Percentiles rank a stretch among this genome's conserved stretches.
Conservation (phyloP, 75 land plant genomes). For the Gnetum montanum region DNA sequence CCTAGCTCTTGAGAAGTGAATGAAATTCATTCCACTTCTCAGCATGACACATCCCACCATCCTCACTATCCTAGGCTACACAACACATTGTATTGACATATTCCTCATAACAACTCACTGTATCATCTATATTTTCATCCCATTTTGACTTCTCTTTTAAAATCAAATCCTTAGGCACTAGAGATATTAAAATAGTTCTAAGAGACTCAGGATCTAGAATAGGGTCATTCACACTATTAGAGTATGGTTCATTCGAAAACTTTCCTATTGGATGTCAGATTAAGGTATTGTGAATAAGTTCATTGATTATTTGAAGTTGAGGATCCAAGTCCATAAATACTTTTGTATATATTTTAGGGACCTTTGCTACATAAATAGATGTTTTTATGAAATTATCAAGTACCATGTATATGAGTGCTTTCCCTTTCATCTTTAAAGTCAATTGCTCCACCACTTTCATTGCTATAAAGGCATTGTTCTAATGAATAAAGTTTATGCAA, state of each 20-base stretch:
- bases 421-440: not conserved
- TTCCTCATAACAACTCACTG: not conserved
- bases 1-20: not conserved
- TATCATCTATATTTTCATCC: not conserved
- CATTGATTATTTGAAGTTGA: not conserved
- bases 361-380: not conserved
- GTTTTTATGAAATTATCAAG: not conserved
- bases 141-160: not conserved
- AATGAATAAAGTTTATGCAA: not conserved
- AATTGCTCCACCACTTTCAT: not conserved
- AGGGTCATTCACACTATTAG: not conserved
- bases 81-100: not conserved
- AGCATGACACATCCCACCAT: not conserved
- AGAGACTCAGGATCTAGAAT: not conserved
- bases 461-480: not conserved
- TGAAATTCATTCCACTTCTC: constrained; percentile 5
- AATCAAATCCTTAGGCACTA: not conserved
- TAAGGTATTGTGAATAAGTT: not conserved
- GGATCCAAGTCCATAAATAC: not conserved
- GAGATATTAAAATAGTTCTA: not conserved
- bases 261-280: not conserved
- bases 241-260: too few species aligned
- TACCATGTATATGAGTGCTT: not conserved
- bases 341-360: not conserved
- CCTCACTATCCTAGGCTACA: too few species aligned